Evolutionary conservation across 2,329 filamentous ascomycete genomes (phyloP).

Genomic region (Cladophialophora immunda): DNA sequence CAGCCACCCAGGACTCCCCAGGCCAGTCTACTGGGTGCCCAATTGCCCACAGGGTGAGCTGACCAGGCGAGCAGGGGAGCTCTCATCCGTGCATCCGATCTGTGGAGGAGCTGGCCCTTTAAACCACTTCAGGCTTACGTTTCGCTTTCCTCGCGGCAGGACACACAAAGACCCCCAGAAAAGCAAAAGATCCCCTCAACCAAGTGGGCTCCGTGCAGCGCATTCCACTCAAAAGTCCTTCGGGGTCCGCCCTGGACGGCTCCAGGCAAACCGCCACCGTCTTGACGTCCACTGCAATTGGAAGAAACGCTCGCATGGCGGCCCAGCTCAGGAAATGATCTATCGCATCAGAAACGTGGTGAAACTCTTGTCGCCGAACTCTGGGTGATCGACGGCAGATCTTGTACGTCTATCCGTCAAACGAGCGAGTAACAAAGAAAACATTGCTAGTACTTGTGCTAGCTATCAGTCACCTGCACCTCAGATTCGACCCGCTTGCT

Average conservation of each 20-base stretch:
- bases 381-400: not conserved
- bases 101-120: slow-evolving; percentile 12
- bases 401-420: not conserved
- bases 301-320: not conserved
- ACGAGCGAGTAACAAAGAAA: not conserved
- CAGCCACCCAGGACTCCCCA: slow-evolving; percentile 6
- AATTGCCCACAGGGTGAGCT: slow-evolving; percentile 10
- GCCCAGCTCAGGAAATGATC: not conserved
- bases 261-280: not conserved
- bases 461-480: not conserved
- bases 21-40: not conserved
- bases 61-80: slow-evolving; percentile 3
- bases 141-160: slow-evolving; percentile 6
- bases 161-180: slow-evolving; percentile 8
- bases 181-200: slow-evolving; percentile 16
- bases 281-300: not conserved
- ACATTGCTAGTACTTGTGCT: not conserved
- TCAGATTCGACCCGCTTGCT: not conserved
- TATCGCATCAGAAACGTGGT: not conserved
- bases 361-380: not conserved
- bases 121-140: slow-evolving; percentile 13
- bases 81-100: slow-evolving; percentile 25
- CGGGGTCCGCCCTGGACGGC: not conserved
- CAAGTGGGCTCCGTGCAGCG: slow-evolving; percentile 6
- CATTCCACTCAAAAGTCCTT: not conserved